Conservation (phyloP, 805 yeast genomes). For the Brettanomyces anomalus region DNA sequence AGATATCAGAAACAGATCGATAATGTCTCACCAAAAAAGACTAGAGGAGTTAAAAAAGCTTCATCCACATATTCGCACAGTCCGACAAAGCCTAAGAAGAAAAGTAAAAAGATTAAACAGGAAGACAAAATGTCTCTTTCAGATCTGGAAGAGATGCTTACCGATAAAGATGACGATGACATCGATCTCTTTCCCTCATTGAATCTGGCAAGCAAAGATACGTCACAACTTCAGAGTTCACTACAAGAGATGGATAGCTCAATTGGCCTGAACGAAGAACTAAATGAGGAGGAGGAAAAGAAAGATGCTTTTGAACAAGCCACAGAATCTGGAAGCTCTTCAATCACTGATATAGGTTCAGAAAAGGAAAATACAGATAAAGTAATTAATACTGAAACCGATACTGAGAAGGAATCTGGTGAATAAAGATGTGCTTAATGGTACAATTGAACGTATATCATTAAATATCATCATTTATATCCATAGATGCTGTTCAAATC, state of each 20-base stretch:
- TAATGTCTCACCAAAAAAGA: constrained; percentile 13
- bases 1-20: constrained; percentile 10
- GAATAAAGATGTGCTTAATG: too few relatives aligned
- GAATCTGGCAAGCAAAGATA: too few relatives aligned
- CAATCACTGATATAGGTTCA: too few relatives aligned
- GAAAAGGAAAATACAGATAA: too few relatives aligned
- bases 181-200: background rate
- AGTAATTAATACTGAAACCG: too few relatives aligned
- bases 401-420: too few relatives aligned
- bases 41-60: background rate
- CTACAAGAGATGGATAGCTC: background rate
- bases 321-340: too few relatives aligned
- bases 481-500: too few relatives aligned
- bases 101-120: background rate
- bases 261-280: background rate
- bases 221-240: too few relatives aligned
- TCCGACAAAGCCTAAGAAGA: background rate
- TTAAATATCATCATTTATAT: too few relatives aligned
- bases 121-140: background rate
- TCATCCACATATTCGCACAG: background rate
- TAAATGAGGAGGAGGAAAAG: background rate
- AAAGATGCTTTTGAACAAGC: too few relatives aligned
- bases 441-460: too few relatives aligned
- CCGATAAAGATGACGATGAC: background rate
- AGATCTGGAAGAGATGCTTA: background rate